Evolutionary conservation across 129 eudicot species (phyloP), one percentile per base, ranked within the genome.

Genomic region (Artemisia argyi): DNA sequence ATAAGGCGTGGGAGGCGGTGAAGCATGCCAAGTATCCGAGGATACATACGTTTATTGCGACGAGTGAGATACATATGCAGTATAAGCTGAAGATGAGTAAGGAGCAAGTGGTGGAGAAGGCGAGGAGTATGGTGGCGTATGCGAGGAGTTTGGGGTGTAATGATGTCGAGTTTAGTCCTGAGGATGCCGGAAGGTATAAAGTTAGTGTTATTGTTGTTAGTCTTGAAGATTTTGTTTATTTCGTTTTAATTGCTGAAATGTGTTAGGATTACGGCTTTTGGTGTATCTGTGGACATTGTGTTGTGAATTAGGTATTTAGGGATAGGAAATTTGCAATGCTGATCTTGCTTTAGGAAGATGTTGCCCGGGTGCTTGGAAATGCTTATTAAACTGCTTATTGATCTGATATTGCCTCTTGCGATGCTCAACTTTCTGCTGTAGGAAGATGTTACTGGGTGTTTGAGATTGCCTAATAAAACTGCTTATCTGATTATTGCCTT

Each of bases 61-160:
- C 97, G 0, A 92, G 96, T 68, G 94, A 86, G 69, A 85, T 92
- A 74, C 97, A 92, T 76, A 84, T 92, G 97, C 59, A 82, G 76
- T 76, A 89, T 66, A 92, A 92, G 86, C 18, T 92, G 80, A 84
- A 85, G 67, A 92, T 80, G 83, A 69, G 77, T 0, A 84, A 65
- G 46, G 91, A 89, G 49, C 83, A 89, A 73, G 97, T 92, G 44
- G 65, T 92, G 46, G 88, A 84, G 66, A 86, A 49, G 66, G 94
- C 97, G 3, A 81, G 82, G 68, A 85, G 81, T 50, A 92, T 92
- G 97, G 97, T 92, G 30, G 68, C 73, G 2, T 89, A 86, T 76
- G 97, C 96, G 3, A 73, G 94, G 60, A 85, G 89, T 46, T 83
- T 92, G 82, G 97, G 96, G 0, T 92, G 94, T 71, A 42, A 82